Base-by-base conservation (phyloP, 1,139 yeast species). In the Lodderomyces theae region DNA sequence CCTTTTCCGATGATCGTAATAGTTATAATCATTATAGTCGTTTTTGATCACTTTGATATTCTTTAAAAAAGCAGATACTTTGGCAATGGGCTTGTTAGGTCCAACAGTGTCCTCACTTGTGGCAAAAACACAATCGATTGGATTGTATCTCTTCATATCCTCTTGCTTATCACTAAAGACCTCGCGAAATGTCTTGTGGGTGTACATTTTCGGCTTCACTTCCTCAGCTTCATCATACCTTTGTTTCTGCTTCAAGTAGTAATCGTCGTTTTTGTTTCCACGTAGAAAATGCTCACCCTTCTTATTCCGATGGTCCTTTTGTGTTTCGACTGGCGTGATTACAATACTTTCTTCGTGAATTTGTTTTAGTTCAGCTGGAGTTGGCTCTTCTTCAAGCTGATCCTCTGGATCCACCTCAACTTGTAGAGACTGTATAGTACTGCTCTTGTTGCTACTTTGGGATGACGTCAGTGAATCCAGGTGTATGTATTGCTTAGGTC, bases 121-220 rank as follows among this genome's bases (percentile, higher is more conserved):
- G 37, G 66, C 66, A 49, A 72, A 72, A 5, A 72, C 76, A 31
- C 56, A 50, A 44, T 69, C 74, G 54, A 68, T 67, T 4, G 77
- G 77, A 43, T 68, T 69, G 43, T 65, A 66, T 38, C 58, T 60
- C 28, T 58, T 63, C 23, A 54, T 49, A 18, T 51, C 53, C 34
- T 66, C 70, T 7, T 61, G 61, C 13, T 54, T 50, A 41, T 70
- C 68, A 13, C 54, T 50, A 45, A 71, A 70, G 5, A 71, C 73
- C 6, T 69, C 72, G 26, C 57, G 50, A 46, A 70, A 67, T 1
- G 75, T 70, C 42, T 64, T 66, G 45, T 69, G 75, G 1, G 74
- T 64, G 51, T 69, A 71, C 44, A 61, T 44, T 35, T 60, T 64
- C 3, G 74, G 73, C 45, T 68, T 68, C 37, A 49, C 55, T 21